Conservation (phyloP, 768 basidiomycete genomes). For the Leccinum imitatum region DNA sequence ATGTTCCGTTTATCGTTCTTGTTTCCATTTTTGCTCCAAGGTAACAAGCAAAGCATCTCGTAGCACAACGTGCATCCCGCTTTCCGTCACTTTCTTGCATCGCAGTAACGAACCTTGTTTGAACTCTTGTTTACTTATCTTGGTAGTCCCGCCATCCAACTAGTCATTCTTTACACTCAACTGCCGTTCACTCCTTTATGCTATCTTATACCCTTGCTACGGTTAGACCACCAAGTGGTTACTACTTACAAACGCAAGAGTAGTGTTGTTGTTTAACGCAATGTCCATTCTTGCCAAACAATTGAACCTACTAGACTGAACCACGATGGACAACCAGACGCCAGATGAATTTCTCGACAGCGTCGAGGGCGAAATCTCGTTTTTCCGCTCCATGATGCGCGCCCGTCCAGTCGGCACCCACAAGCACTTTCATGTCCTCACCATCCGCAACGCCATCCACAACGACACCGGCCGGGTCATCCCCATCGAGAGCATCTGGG, state of each 20-base stretch:
- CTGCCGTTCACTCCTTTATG: slow-evolving; percentile 23
- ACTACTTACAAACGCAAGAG: slow-evolving; percentile 22
- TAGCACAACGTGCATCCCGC: slow-evolving; percentile 12
- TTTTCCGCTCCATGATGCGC: slow-evolving; percentile 81
- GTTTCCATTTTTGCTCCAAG: slow-evolving; percentile 60
- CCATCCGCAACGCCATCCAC: slow-evolving; percentile 68
- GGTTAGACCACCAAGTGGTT: slow-evolving; percentile 9
- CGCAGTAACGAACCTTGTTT: slow-evolving; percentile 14
- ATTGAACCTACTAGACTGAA: slow-evolving; percentile 14
- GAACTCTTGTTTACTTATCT: slow-evolving; percentile 14
- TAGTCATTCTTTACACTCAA: slow-evolving; percentile 20
- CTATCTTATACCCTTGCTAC: slow-evolving; percentile 30
- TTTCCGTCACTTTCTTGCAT: slow-evolving; percentile 26
- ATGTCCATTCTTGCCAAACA: slow-evolving; percentile 17
- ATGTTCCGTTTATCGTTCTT: slow-evolving; percentile 76
- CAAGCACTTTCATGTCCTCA: slow-evolving; percentile 77
- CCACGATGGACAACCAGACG: slow-evolving; percentile 30
- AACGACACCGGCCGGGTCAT: slow-evolving; percentile 67
- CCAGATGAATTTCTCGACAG: slow-evolving; percentile 56
- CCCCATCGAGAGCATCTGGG: slow-evolving; percentile 66
- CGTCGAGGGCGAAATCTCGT: slow-evolving; percentile 80
- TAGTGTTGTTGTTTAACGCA: slow-evolving; percentile 24
- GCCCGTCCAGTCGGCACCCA: slow-evolving; percentile 82
- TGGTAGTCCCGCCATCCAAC: slow-evolving; percentile 13
- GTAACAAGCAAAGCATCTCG: slow-evolving; percentile 21